These are phyloP conservation scores for Elaeis guineensis DNA, from an alignment of 176 grass and related monocot genomes.

Conservation along the genomic window DNA sequence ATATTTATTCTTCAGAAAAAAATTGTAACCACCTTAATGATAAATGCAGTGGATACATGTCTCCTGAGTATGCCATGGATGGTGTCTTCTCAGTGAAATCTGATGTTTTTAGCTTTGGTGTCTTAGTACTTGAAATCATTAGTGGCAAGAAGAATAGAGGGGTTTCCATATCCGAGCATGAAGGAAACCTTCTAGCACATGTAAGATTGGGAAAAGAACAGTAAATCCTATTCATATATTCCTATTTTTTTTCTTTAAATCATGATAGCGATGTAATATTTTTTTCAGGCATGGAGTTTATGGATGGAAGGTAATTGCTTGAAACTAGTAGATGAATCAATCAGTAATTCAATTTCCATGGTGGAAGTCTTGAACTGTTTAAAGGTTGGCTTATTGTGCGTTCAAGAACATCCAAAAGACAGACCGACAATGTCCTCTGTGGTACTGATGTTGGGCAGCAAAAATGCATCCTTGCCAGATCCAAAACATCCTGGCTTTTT, in stretches of 20 bases:
- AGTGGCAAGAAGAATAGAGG: constrained; percentile 61
- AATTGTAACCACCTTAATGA: too few relatives aligned
- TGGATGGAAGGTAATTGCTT: constrained; percentile 1
- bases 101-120: constrained; percentile 61
- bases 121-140: constrained; percentile 55
- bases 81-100: constrained; percentile 54
- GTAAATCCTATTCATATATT: too few relatives aligned
- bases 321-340: neutral
- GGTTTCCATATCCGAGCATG: constrained; percentile 21
- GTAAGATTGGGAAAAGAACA: constrained; percentile 18
- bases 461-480: neutral
- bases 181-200: constrained; percentile 46
- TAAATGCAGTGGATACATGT: constrained; percentile 55
- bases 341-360: neutral
- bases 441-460: neutral
- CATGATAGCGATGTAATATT: too few relatives aligned
- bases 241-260: too few relatives aligned
- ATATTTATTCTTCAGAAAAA: too few relatives aligned
- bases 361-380: neutral
- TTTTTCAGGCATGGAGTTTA: neutral
- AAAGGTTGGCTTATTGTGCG: neutral
- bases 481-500: neutral
- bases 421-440: neutral
- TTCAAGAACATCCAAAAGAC: neutral
- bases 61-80: constrained; percentile 63